Conservation (phyloP, 1,284 basidiomycete genomes). For the Phylloporus gajari region DNA sequence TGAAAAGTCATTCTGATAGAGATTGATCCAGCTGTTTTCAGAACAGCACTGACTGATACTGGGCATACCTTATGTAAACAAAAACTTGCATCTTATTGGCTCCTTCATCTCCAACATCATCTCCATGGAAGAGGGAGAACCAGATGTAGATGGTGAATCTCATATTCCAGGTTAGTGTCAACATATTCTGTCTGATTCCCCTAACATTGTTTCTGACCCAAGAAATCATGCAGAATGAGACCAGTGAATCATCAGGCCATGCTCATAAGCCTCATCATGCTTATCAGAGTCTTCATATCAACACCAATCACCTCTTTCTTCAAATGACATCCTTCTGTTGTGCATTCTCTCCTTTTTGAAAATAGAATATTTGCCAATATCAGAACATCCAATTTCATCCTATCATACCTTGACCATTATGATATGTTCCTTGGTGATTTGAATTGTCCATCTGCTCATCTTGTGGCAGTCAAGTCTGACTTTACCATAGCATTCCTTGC, state of each 20-base stretch:
- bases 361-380: slow-evolving; percentile 15
- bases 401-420: slow-evolving; percentile 81
- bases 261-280: slow-evolving; percentile 2
- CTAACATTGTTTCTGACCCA: slow-evolving; percentile 22
- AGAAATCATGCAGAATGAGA: slow-evolving; percentile 66
- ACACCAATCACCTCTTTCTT: slow-evolving; percentile 77
- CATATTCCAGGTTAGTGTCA: slow-evolving; percentile 90
- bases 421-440: slow-evolving; percentile 57
- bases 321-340: slow-evolving; percentile 81
- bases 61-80: no score
- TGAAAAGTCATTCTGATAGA: no score
- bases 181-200: slow-evolving; percentile 36
- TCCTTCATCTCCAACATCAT: slow-evolving; percentile 55
- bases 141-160: slow-evolving; percentile 65
- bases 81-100: slow-evolving; percentile 65
- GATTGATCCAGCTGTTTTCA: no score
- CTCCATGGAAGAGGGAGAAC: slow-evolving; percentile 45
- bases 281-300: slow-evolving; percentile 79
- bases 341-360: slow-evolving; percentile 54
- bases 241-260: slow-evolving; percentile 60
- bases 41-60: no score
- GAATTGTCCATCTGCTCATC: slow-evolving; percentile 10
- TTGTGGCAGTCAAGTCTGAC: slow-evolving; percentile 79
- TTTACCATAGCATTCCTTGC: slow-evolving; percentile 88
- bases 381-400: slow-evolving; percentile 63